Evolutionary conservation across 768 basidiomycete genomes (phyloP).

Genomic region (Rhodotorula taiwanensis): DNA sequence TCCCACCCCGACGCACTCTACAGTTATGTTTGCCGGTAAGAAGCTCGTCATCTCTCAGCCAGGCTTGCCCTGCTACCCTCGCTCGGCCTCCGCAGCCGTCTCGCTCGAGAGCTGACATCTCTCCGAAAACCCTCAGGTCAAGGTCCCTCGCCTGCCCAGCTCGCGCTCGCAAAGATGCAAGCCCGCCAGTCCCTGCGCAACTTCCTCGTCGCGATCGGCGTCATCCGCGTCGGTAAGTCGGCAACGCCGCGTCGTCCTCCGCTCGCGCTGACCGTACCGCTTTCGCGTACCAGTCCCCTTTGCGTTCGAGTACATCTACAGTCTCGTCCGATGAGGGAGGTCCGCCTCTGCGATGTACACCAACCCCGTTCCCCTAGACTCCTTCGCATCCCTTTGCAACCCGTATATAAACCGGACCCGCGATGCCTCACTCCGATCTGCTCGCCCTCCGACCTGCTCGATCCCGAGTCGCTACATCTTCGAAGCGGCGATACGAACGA

Average conservation of each 20-base stretch:
- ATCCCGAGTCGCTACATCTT: too few species aligned
- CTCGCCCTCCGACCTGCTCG: background rate
- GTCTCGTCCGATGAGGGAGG: background rate
- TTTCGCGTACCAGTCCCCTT: conserved; percentile 20
- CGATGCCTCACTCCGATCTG: too few species aligned
- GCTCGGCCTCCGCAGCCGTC: too few species aligned
- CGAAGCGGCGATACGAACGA: too few species aligned
- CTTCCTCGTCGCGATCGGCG: conserved; percentile 14
- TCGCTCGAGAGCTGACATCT: too few species aligned
- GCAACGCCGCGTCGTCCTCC: too few species aligned
- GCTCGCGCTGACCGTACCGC: too few species aligned
- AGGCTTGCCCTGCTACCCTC: too few species aligned
- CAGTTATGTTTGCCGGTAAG: conserved; percentile 26
- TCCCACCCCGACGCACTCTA: background rate
- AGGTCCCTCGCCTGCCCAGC: conserved; percentile 22
- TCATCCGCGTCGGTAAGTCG: conserved; percentile 19
- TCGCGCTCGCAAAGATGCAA: conserved; percentile 12
- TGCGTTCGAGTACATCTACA: conserved; percentile 15
- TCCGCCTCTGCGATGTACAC: background rate
- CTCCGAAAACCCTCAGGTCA: background rate
- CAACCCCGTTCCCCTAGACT: too few species aligned
- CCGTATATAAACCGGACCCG: too few species aligned
- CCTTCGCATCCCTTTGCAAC: too few species aligned
- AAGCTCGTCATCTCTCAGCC: too few species aligned
- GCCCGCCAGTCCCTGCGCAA: conserved; percentile 12